Evolutionary conservation across 1,139 yeast genomes (phyloP).

Genomic region (Lizanozyma gosingica): DNA sequence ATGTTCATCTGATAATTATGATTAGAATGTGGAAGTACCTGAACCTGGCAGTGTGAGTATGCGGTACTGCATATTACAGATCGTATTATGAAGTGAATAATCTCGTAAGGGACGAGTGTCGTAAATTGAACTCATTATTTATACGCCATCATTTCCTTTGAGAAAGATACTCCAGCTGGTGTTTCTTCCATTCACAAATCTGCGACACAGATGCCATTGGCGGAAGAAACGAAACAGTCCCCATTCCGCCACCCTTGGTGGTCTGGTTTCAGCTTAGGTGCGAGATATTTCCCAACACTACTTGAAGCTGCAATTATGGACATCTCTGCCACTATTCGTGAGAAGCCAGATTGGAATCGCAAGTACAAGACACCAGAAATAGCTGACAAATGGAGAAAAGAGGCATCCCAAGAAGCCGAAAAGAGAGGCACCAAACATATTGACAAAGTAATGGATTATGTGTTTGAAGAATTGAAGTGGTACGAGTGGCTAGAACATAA

Average conservation of each 20-base stretch:
- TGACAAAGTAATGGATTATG: slow-evolving; percentile 16
- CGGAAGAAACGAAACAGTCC: too few relatives aligned
- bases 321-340: slow-evolving; percentile 17
- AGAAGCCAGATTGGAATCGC: slow-evolving; percentile 23
- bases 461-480: slow-evolving; percentile 22
- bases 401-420: slow-evolving; percentile 9
- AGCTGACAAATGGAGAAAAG: slow-evolving; percentile 22
- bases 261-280: slow-evolving; percentile 78
- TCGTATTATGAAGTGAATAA: too few relatives aligned
- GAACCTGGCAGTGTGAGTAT: too few relatives aligned
- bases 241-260: slow-evolving; percentile 74
- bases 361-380: slow-evolving; percentile 21
- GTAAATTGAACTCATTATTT: too few relatives aligned
- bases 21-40: too few relatives aligned
- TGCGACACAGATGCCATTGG: too few relatives aligned
- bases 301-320: slow-evolving; percentile 46
- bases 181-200: too few relatives aligned
- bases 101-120: too few relatives aligned
- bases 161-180: too few relatives aligned
- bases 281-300: slow-evolving; percentile 51
- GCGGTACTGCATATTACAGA: too few relatives aligned
- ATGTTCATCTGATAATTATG: too few relatives aligned
- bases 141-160: too few relatives aligned
- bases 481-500: slow-evolving; percentile 12
- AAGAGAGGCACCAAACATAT: slow-evolving; percentile 7